Percentiles rank a stretch among this genome's conserved stretches.
phyloP scores from a whole-genome alignment of 441 rosid genomes.

The Adansonia grandidieri region DNA sequence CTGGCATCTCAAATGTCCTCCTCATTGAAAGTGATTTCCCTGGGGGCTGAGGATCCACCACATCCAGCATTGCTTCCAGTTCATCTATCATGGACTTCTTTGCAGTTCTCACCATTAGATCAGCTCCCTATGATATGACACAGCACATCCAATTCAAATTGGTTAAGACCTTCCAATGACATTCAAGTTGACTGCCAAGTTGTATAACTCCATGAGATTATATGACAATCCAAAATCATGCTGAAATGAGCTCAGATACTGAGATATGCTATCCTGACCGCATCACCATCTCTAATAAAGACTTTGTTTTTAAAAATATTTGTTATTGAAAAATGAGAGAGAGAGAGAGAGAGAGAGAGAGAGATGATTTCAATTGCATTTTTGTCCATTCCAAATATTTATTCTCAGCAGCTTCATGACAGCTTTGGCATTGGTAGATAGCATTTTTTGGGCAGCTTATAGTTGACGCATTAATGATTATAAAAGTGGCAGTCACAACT shows the following conservation, averaged over 20 bases:
- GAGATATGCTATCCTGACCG: background rate
- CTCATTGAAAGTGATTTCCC: slow-evolving; percentile 69
- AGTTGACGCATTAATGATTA: background rate
- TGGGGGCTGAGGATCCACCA: slow-evolving; percentile 80
- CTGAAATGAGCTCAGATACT: background rate
- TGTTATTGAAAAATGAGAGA: background rate
- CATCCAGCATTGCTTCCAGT: slow-evolving; percentile 88
- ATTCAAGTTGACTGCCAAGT: background rate
- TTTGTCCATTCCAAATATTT: background rate
- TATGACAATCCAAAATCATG: background rate
- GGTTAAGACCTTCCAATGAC: background rate
- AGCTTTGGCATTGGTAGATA: background rate
- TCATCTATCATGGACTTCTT: slow-evolving; percentile 88
- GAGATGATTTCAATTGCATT: background rate
- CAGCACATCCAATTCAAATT: slow-evolving; percentile 16
- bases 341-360: too few species aligned
- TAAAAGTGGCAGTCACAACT: background rate
- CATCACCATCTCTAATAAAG: background rate
- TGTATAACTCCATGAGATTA: background rate
- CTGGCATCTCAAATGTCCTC: slow-evolving; percentile 90
- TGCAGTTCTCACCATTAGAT: slow-evolving; percentile 73
- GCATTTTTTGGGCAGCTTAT: background rate
- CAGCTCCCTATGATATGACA: slow-evolving; percentile 60
- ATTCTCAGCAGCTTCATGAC: background rate
- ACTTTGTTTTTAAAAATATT: background rate